Conservation (phyloP, 2,329 filamentous ascomycete genomes). For the Blastomyces silverae region DNA sequence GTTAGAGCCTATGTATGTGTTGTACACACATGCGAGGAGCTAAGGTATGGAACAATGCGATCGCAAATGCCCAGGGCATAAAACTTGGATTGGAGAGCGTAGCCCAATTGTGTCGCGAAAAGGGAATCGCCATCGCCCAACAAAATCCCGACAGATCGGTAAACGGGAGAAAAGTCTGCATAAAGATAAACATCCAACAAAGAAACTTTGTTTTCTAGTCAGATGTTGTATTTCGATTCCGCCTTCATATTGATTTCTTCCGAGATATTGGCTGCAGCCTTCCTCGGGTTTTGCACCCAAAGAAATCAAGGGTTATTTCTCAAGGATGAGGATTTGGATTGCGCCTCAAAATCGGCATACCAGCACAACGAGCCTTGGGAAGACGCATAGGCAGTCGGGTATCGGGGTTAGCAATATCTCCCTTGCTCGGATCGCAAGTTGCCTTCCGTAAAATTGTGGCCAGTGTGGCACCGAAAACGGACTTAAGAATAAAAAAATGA, state of each 20-base stretch:
- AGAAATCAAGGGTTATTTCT: background rate
- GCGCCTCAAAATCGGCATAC: background rate
- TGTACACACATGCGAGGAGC: background rate
- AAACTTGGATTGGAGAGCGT: background rate
- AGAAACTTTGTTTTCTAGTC: background rate
- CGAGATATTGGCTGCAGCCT: background rate
- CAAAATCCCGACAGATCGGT: background rate
- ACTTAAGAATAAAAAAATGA: background rate
- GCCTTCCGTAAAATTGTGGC: background rate
- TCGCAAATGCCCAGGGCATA: background rate
- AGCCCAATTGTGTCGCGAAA: background rate
- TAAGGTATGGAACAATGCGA: background rate
- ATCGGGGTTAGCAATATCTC: background rate
- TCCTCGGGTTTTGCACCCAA: background rate
- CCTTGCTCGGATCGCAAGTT: background rate
- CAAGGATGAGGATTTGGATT: background rate
- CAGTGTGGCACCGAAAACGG: background rate
- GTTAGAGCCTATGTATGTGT: background rate
- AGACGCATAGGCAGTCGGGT: background rate
- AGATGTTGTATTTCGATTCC: background rate
- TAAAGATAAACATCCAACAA: background rate
- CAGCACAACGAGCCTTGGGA: background rate
- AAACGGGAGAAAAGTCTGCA: background rate
- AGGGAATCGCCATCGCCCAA: background rate
- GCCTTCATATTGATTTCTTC: background rate